Percentiles rank a stretch among this genome's conserved stretches.
These are phyloP conservation scores for Paecilomyces dactylethromorphus DNA, from an alignment of 2,329 filamentous ascomycete species.

Conservation along the genomic window DNA sequence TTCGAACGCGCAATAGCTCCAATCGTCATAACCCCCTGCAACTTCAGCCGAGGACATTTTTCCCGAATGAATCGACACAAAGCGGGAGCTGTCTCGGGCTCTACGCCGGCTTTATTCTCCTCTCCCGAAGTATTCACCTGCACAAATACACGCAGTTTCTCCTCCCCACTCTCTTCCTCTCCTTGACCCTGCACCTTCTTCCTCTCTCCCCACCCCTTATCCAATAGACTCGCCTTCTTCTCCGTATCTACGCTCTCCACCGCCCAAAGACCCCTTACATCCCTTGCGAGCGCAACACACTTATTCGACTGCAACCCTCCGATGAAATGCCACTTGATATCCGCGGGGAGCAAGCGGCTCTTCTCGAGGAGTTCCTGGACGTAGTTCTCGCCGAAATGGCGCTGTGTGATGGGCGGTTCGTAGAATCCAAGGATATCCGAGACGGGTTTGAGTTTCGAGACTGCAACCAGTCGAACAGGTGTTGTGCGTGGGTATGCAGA, in stretches of 20 bases:
- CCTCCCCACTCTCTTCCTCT: constrained; percentile 14
- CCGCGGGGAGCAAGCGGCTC: constrained; percentile 64
- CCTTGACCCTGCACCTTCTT: constrained; percentile 30
- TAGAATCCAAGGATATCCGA: constrained; percentile 85
- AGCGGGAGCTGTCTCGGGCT: constrained; percentile 55
- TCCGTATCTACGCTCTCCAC: constrained; percentile 82
- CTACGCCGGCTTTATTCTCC: constrained; percentile 72
- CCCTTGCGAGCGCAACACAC: constrained; percentile 74
- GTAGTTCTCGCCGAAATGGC: constrained; percentile 97
- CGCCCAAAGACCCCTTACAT: constrained; percentile 82
- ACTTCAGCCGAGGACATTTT: constrained; percentile 63
- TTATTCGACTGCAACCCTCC: constrained; percentile 91
- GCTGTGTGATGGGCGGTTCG: constrained; percentile 51
- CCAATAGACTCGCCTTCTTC: constrained; percentile 80
- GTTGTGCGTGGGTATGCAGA: constrained; percentile 11
- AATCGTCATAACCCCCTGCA: constrained; percentile 93
- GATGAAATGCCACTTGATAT: constrained; percentile 92
- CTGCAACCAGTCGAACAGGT: constrained; percentile 68
- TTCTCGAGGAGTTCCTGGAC: constrained; percentile 84
- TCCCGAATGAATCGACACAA: constrained; percentile 66
- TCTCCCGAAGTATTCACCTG: constrained; percentile 96
- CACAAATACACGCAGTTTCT: constrained; percentile 66
- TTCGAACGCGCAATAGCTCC: constrained; percentile 83
- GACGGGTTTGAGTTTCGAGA: constrained; percentile 92
- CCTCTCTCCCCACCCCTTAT: constrained; percentile 63